Evolutionary conservation across 2,329 filamentous ascomycete species (phyloP), one percentile per base, ranked within the genome.

Genomic region (Fonsecaea monophora): DNA sequence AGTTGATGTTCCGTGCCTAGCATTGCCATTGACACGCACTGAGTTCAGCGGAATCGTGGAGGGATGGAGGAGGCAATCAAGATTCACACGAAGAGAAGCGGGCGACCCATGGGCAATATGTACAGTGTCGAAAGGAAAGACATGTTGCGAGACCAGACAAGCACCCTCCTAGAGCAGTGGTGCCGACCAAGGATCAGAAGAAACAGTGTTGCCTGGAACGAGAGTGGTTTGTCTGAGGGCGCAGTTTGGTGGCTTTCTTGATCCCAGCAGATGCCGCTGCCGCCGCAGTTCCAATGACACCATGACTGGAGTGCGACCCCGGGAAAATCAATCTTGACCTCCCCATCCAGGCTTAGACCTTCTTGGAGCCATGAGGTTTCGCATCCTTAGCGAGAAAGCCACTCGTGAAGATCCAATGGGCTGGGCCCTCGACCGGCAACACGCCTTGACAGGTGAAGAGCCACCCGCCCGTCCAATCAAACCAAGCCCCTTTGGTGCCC

Each of bases 191-290:
- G 30, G 30, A 32, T 32, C 30, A 21, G 45, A 38, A 61, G 59
- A 61, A 61, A 61, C 53, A 21, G 48, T 61, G 59, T 38, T 54
- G 59, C 59, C 59, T 61, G 59, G 59, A 40, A 35, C 9, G 34
- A 37, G 21, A 35, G 35, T 61, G 48, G 32, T 53, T 50, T 50
- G 59, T 54, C 25, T 38, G 30, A 54, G 59, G 54, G 40, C 18
- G 45, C 45, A 50, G 25, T 21, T 37, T 35, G 42, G 53, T 35
- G 48, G 18, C 58, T 60, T 60, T 32, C 50, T 38, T 40, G n/a
- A 34, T 60, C 42, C 40, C 57, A 60, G 57, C 38, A 40, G 38
- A 40, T 40, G 38, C 38, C 40, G 45, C 45, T 25, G 45, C 18
- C 45, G 45, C 18, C 45, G 45, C 45, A 50, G 18, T 50, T 50